phyloP scores from a whole-genome alignment of 2,329 filamentous ascomycete genomes.

The Phialophora expanda region DNA sequence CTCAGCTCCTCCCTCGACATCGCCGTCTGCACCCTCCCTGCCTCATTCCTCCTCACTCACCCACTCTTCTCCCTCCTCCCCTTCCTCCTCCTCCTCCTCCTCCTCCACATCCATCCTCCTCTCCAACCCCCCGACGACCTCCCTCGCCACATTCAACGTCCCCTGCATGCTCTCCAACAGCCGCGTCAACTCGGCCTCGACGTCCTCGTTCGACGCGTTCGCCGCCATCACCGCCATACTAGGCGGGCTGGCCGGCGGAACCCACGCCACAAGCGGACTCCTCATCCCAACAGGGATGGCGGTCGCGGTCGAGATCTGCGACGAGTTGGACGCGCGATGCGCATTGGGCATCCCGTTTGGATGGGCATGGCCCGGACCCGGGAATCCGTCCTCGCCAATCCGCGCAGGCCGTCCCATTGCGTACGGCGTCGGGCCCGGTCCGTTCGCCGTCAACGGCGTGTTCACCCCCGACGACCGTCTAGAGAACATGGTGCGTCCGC shows the following conservation, averaged over 20 bases:
- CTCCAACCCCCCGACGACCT: conserved; percentile 41
- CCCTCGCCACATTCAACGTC: conserved; percentile 47
- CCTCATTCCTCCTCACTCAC: neutral
- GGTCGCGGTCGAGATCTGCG: conserved; percentile 17
- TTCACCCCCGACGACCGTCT: conserved; percentile 20
- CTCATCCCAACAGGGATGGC: conserved; percentile 16
- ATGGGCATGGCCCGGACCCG: conserved; percentile 26
- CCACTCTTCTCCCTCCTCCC: conserved; percentile 17
- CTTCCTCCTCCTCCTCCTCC: conserved; percentile 35
- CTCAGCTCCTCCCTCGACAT: neutral
- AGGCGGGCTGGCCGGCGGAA: conserved; percentile 49
- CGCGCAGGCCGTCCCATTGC: conserved; percentile 25
- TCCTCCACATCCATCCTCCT: conserved; percentile 24
- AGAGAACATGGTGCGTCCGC: conserved; percentile 36
- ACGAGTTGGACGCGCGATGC: conserved; percentile 17
- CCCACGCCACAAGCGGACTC: conserved; percentile 41
- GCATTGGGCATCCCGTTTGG: conserved; percentile 11
- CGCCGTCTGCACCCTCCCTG: neutral
- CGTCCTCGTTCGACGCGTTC: conserved; percentile 45
- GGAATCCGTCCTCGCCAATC: conserved; percentile 31
- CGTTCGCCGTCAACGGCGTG: conserved; percentile 28
- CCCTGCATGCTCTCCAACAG: conserved; percentile 49
- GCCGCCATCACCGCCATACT: conserved; percentile 48
- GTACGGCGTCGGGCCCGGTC: conserved; percentile 30
- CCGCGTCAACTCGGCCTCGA: conserved; percentile 50